Evolutionary conservation across 176 grass and related monocot genomes (phyloP).

Genomic region (Zoysia japonica): DNA sequence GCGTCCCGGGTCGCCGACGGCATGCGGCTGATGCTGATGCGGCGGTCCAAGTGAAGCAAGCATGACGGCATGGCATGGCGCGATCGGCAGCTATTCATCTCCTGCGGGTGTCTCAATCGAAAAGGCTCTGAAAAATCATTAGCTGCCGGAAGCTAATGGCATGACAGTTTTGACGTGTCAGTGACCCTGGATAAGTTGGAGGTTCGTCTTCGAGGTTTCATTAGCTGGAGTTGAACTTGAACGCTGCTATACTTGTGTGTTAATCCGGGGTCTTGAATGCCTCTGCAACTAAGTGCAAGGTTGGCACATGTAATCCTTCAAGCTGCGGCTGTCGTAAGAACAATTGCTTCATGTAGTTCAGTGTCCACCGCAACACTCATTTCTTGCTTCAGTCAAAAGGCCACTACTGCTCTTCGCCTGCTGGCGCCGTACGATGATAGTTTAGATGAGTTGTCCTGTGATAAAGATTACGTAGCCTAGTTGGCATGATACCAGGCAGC

Average conservation of each 20-base stretch:
- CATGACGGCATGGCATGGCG: not conserved
- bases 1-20: slow-evolving; percentile 75
- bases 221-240: slow-evolving; percentile 15
- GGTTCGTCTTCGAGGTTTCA: not conserved
- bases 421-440: slow-evolving; percentile 22
- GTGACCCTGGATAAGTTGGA: not conserved
- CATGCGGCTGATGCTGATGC: slow-evolving; percentile 71
- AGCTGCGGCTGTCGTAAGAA: not conserved
- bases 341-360: not conserved
- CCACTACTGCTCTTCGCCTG: not conserved
- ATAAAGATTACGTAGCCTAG: not conserved
- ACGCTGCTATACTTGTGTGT: not conserved
- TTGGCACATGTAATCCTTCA: not conserved
- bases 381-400: slow-evolving; percentile 2
- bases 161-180: not conserved
- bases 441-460: not conserved
- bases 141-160: slow-evolving; percentile 10
- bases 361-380: not conserved
- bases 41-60: slow-evolving; percentile 30
- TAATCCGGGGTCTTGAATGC: not conserved
- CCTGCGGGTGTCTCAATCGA: not conserved
- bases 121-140: not conserved
- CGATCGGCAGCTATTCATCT: not conserved
- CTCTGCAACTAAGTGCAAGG: no score
- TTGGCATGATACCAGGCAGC: not conserved